Percentiles rank a stretch among this genome's conserved stretches.
Conservation (phyloP, 1,284 basidiomycete species). For the Flammula alnicola region DNA sequence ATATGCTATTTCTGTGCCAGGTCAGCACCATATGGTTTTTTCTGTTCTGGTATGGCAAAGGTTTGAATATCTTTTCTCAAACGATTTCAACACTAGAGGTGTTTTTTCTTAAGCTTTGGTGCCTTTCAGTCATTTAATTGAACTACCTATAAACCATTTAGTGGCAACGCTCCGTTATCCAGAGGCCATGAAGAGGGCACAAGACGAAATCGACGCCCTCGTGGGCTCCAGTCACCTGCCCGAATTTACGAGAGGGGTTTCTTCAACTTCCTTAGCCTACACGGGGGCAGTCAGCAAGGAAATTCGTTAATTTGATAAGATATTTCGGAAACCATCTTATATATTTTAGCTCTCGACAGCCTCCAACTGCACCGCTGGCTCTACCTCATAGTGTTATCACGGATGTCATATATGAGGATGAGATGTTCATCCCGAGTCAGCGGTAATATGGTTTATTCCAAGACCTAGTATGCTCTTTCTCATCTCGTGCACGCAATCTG, state of each 20-base stretch:
- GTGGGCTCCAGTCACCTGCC: constrained; percentile 50
- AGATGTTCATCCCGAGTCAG: constrained; percentile 47
- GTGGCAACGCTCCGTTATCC: constrained; percentile 43
- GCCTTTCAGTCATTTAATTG: not conserved
- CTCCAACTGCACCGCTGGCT: constrained; percentile 44
- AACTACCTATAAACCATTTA: not conserved
- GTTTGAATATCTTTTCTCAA: constrained; percentile 2
- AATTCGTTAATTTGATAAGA: too few species aligned
- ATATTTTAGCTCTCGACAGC: constrained; percentile 34
- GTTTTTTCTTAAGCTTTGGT: constrained; percentile 24
- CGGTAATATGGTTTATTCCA: constrained; percentile 46
- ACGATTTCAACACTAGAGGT: constrained; percentile 24
- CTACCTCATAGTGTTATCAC: constrained; percentile 44
- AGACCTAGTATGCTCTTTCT: constrained; percentile 39
- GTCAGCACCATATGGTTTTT: constrained; percentile 23
- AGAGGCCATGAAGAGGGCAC: constrained; percentile 44
- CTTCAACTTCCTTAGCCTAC: constrained; percentile 44
- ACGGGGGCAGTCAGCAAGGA: constrained; percentile 48
- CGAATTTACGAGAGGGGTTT: constrained; percentile 33
- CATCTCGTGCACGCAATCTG: constrained; percentile 9
- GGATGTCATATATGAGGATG: constrained; percentile 45
- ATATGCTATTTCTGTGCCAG: constrained; percentile 34
- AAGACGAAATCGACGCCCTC: constrained; percentile 47
- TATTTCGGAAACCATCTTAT: too few species aligned
- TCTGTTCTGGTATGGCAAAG: not conserved